Evolutionary conservation across 1,284 basidiomycete species (phyloP).

Genomic region (Apiotrichum porosum): DNA sequence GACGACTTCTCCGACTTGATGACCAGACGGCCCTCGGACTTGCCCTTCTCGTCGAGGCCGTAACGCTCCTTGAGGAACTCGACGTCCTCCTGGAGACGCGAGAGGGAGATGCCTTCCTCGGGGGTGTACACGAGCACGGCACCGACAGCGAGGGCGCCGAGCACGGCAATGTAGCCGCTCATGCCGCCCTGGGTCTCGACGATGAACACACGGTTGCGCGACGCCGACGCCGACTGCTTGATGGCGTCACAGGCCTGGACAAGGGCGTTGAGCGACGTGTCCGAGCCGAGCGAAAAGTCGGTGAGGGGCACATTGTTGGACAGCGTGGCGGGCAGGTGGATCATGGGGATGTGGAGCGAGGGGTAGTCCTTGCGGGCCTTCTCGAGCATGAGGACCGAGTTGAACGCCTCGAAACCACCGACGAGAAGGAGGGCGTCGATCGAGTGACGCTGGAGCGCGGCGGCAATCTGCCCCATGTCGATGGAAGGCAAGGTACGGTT

Average conservation of each 20-base stretch:
- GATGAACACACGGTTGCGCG: conserved; percentile 90
- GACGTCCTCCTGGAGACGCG: conserved; percentile 77
- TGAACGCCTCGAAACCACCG: conserved; percentile 95
- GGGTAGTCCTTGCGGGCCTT: conserved; percentile 76
- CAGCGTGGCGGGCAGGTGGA: conserved; percentile 88
- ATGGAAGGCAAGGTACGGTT: conserved; percentile 81
- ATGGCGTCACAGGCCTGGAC: conserved; percentile 97
- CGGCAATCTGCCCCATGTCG: conserved; percentile 80
- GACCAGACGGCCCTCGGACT: conserved; percentile 85
- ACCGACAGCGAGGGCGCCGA: conserved; percentile 90
- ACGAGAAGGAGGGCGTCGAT: conserved; percentile 83
- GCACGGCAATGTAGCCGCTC: conserved; percentile 90
- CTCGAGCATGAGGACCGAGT: conserved; percentile 70
- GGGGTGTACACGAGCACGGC: conserved; percentile 92
- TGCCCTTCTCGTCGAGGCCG: conserved; percentile 78
- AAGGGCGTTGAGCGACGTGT: conserved; percentile 94
- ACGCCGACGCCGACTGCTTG: conserved; percentile 94
- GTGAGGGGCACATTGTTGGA: conserved; percentile 98
- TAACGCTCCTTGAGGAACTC: conserved; percentile 85
- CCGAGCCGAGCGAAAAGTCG: conserved; percentile 89
- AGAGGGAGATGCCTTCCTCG: conserved; percentile 79
- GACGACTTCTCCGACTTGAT: conserved; percentile 88
- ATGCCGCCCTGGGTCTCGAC: conserved; percentile 97
- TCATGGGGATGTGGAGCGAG: conserved; percentile 87
- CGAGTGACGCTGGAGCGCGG: conserved; percentile 81